Evolutionary conservation across 495 filamentous ascomycete genomes (phyloP).

Genomic region (Stereocaulon alpinum): DNA sequence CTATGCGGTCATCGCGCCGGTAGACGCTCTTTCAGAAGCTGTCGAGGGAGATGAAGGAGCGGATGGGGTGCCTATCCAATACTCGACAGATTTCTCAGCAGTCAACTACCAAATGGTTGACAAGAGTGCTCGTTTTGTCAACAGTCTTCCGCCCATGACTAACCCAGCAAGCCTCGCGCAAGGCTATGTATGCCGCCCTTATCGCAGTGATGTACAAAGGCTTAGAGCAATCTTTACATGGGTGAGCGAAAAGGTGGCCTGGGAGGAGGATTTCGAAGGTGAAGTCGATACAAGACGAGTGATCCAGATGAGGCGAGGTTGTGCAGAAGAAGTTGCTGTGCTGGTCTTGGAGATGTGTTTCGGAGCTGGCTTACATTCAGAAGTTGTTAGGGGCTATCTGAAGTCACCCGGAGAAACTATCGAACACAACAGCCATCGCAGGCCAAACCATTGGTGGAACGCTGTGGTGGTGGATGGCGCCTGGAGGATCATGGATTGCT

Average conservation of each 20-base stretch:
- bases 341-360: conserved; percentile 89
- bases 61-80: conserved; percentile 70
- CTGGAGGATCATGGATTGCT: conserved; percentile 96
- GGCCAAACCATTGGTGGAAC: conserved; percentile 98
- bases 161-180: conserved; percentile 79
- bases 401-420: conserved; percentile 79
- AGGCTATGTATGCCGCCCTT: conserved; percentile 87
- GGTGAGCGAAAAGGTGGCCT: conserved; percentile 90
- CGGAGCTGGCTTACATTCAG: conserved; percentile 77
- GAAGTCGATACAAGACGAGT: conserved; percentile 70
- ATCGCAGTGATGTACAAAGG: conserved; percentile 87
- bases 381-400: conserved; percentile 77
- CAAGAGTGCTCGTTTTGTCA: conserved; percentile 88
- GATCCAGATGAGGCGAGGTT: conserved; percentile 73
- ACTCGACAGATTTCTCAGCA: conserved; percentile 69
- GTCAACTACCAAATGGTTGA: conserved; percentile 81
- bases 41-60: conserved; percentile 86
- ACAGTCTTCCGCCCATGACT: conserved; percentile 78
- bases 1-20: conserved; percentile 72
- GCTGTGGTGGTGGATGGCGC: conserved; percentile 85
- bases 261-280: conserved; percentile 86
- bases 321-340: conserved; percentile 81
- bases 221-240: conserved; percentile 92
- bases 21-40: conserved; percentile 75
- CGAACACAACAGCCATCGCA: conserved; percentile 59